Conservation (phyloP, 176 grass and related monocot genomes). For the Aegilops sharonensis region DNA sequence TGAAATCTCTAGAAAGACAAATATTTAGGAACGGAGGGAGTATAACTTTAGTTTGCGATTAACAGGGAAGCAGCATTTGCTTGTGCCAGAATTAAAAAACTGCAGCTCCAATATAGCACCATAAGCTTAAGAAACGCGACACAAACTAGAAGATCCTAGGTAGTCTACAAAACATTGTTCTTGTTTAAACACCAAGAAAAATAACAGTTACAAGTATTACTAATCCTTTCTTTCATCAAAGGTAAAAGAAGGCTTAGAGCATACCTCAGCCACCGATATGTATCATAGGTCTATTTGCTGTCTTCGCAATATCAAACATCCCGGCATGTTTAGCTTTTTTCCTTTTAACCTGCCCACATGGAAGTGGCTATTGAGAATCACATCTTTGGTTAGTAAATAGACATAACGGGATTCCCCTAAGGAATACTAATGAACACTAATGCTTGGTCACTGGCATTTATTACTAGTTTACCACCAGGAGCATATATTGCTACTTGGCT, state of each 20-base stretch:
- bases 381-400: background rate
- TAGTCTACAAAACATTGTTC: too few relatives aligned
- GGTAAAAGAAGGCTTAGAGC: background rate
- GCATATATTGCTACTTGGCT: background rate
- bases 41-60: background rate
- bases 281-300: conserved; percentile 90
- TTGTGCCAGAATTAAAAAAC: background rate
- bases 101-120: background rate
- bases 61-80: background rate
- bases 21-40: too few relatives aligned
- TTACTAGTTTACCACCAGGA: background rate
- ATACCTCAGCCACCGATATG: conserved; percentile 89
- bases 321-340: conserved; percentile 94
- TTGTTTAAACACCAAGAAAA: background rate
- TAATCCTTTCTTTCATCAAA: background rate
- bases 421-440: background rate
- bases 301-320: conserved; percentile 93
- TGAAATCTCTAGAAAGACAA: too few relatives aligned
- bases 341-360: conserved; percentile 72
- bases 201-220: background rate
- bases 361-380: conserved; percentile 10
- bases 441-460: background rate
- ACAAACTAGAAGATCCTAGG: background rate
- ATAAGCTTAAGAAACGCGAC: background rate
- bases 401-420: background rate